Evolutionary conservation across 2,329 filamentous ascomycete species (phyloP).

Genomic region (Arthrobotrys megalospora): DNA sequence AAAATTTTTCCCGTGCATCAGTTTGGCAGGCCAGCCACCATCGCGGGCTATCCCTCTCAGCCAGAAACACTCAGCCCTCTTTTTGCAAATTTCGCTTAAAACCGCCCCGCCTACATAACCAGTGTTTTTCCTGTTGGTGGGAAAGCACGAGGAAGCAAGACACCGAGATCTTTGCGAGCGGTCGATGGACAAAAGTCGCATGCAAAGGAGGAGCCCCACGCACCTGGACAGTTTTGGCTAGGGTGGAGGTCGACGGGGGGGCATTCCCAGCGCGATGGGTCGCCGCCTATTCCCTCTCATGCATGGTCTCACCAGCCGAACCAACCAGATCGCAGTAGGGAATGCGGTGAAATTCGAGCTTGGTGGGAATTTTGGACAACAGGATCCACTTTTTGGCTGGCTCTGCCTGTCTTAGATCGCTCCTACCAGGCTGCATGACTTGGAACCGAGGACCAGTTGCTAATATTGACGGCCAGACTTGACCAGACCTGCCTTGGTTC

Average conservation of each 20-base stretch:
- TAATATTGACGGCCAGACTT: slow-evolving; percentile 39
- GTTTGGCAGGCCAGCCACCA: slow-evolving; percentile 46
- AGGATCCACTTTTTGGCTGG: slow-evolving; percentile 54
- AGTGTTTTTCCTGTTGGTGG: slow-evolving; percentile 58
- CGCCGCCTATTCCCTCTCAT: slow-evolving; percentile 61
- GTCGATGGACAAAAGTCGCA: slow-evolving; percentile 34
- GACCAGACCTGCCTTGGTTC: slow-evolving; percentile 37
- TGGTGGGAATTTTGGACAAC: slow-evolving; percentile 51
- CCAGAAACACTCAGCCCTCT: slow-evolving; percentile 61
- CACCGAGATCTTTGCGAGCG: slow-evolving; percentile 44
- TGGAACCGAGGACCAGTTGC: slow-evolving; percentile 51
- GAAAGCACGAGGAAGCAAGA: slow-evolving; percentile 60
- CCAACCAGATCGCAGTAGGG: slow-evolving; percentile 52
- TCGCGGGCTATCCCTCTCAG: slow-evolving; percentile 45
- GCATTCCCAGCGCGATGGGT: slow-evolving; percentile 61
- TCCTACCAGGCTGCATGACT: slow-evolving; percentile 56
- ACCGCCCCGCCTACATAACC: slow-evolving; percentile 52
- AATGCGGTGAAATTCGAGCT: slow-evolving; percentile 57
- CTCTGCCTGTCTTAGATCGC: slow-evolving; percentile 58
- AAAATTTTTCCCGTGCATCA: slow-evolving; percentile 48
- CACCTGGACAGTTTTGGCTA: slow-evolving; percentile 56
- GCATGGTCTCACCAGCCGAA: slow-evolving; percentile 60
- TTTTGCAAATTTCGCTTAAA: slow-evolving; percentile 61
- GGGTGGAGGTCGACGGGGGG: slow-evolving; percentile 31
- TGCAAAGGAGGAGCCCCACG: slow-evolving; percentile 61